Percentiles rank a stretch among this genome's conserved stretches.
Evolutionary conservation across 2,329 filamentous ascomycete genomes (phyloP).

Genomic region (Arthrobotrys entomopaga): DNA sequence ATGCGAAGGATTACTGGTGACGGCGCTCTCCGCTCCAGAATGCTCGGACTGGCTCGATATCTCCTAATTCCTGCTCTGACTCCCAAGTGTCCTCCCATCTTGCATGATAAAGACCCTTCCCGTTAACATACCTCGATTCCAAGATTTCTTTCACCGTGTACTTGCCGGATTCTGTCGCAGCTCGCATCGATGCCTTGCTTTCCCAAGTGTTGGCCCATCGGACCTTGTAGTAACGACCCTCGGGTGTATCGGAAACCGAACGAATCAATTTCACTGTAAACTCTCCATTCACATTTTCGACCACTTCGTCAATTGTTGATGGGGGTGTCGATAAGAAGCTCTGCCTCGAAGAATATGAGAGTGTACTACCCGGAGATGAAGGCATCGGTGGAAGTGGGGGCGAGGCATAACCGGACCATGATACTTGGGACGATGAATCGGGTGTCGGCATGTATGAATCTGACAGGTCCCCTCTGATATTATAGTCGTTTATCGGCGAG

Average conservation of each 20-base stretch:
- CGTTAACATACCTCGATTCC: conserved; percentile 45
- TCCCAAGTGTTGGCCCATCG: conserved; percentile 54
- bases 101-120: conserved; percentile 47
- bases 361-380: conserved; percentile 37
- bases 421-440: conserved; percentile 32
- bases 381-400: conserved; percentile 26
- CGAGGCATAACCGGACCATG: conserved; percentile 42
- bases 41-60: conserved; percentile 36
- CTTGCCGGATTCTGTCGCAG: conserved; percentile 48
- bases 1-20: conserved; percentile 36
- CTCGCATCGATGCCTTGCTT: conserved; percentile 47
- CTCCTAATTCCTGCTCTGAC: conserved; percentile 38
- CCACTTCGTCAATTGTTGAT: conserved; percentile 20
- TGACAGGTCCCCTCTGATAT: conserved; percentile 20
- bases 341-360: conserved; percentile 44
- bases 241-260: conserved; percentile 36
- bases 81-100: conserved; percentile 53
- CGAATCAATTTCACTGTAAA: conserved; percentile 39
- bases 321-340: conserved; percentile 24
- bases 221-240: conserved; percentile 51
- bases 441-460: conserved; percentile 31
- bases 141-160: conserved; percentile 48
- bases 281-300: conserved; percentile 51
- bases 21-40: conserved; percentile 38
- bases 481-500: conserved; percentile 48